A percentile compares a stretch with the other conserved stretches of the same genome.
Conservation (phyloP, 441 rosid species). For the Geranium incanum region DNA sequence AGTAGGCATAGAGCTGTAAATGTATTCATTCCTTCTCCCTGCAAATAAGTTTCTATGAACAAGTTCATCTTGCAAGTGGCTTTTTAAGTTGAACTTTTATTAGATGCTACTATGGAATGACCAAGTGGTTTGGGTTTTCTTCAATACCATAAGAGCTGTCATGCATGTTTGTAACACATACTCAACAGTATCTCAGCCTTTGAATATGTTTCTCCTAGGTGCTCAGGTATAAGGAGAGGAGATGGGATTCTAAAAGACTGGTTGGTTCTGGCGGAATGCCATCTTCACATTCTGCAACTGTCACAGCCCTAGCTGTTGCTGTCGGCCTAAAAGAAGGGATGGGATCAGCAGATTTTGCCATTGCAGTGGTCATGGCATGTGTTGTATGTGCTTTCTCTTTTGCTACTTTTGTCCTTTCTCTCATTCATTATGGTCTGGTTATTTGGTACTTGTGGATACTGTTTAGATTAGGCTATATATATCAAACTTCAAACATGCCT, state of each 20-base stretch:
- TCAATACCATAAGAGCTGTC: neutral
- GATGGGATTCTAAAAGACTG: slow-evolving; percentile 89
- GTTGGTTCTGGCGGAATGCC: slow-evolving; percentile 96
- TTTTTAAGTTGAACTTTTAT: neutral
- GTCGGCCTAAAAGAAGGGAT: slow-evolving; percentile 75
- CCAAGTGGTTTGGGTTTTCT: neutral
- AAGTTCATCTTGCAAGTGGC: neutral
- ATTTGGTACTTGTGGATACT: neutral
- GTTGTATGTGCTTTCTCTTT: slow-evolving; percentile 45
- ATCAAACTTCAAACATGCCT: neutral
- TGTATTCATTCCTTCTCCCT: neutral
- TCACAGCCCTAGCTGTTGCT: slow-evolving; percentile 76
- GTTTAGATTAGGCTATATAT: neutral
- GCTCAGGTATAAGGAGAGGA: slow-evolving; percentile 91
- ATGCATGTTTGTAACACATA: neutral
- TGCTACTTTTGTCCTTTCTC: neutral
- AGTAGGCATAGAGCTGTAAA: neutral
- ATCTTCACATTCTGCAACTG: slow-evolving; percentile 91
- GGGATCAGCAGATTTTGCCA: slow-evolving; percentile 68
- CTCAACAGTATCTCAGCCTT: slow-evolving; percentile 27
- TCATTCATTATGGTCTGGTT: neutral
- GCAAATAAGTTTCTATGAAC: neutral
- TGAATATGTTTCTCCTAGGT: slow-evolving; percentile 45
- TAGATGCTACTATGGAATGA: neutral
- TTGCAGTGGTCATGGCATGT: slow-evolving; percentile 74